phyloP scores from a whole-genome alignment of 1,284 basidiomycete genomes.

The Fomitopsis pinicola region DNA sequence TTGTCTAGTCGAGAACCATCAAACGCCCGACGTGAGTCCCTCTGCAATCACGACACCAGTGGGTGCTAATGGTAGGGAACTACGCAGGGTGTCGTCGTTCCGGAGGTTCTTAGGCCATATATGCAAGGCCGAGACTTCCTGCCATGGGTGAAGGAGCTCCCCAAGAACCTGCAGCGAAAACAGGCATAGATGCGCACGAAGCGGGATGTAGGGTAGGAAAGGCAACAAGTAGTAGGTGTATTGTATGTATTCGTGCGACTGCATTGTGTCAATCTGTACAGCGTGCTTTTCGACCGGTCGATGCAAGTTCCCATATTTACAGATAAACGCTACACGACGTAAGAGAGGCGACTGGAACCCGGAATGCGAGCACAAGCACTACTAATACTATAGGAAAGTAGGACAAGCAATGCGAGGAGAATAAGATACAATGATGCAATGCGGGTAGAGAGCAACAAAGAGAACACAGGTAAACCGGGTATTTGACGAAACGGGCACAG shows the following conservation, averaged over 20 bases:
- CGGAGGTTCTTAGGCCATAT: slow-evolving; percentile 87
- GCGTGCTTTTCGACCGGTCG: neutral
- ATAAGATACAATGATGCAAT: slow-evolving; percentile 23
- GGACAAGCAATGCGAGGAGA: slow-evolving; percentile 18
- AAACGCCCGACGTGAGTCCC: slow-evolving; percentile 80
- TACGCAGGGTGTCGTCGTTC: slow-evolving; percentile 79
- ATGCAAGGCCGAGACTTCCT: slow-evolving; percentile 96
- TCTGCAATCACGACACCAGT: neutral
- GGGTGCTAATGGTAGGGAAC: neutral
- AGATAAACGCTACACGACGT: slow-evolving; percentile 6
- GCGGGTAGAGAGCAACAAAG: slow-evolving; percentile 6
- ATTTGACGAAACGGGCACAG: slow-evolving; percentile 11
- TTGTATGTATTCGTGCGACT: neutral
- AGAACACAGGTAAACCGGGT: slow-evolving; percentile 11
- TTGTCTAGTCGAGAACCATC: slow-evolving; percentile 98
- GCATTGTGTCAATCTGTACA: slow-evolving; percentile 4
- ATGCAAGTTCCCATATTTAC: slow-evolving; percentile 2
- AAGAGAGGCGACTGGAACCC: neutral
- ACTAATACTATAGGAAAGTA: slow-evolving; percentile 1
- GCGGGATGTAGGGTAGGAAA: neutral
- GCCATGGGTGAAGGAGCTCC: slow-evolving; percentile 82
- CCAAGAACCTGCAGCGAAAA: slow-evolving; percentile 76
- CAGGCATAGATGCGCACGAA: slow-evolving; percentile 36
- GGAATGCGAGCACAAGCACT: neutral
- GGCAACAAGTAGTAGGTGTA: neutral